Conservation (phyloP, 2,329 filamentous ascomycete species). For the Lasiodiplodia hormozganensis region DNA sequence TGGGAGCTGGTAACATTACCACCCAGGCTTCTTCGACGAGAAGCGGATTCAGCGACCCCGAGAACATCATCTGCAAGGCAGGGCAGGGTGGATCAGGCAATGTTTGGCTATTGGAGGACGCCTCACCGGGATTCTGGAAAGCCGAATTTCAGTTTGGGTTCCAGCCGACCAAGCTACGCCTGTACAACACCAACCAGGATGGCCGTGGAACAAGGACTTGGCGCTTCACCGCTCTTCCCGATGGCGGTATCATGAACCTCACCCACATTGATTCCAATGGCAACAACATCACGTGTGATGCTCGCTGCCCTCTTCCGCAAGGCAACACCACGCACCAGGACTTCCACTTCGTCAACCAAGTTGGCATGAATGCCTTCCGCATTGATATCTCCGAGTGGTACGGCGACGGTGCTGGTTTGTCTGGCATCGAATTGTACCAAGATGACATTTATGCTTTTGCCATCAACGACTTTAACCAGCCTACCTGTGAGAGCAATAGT, state of each 20-base stretch:
- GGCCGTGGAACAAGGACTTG: conserved; percentile 88
- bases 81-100: conserved; percentile 72
- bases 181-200: conserved; percentile 86
- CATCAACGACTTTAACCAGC: conserved; percentile 86
- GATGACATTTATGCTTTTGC: conserved; percentile 87
- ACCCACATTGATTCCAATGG: conserved; percentile 80
- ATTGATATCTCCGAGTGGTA: conserved; percentile 90
- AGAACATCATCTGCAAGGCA: conserved; percentile 82
- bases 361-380: conserved; percentile 87
- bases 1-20: conserved; percentile 77
- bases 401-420: conserved; percentile 81
- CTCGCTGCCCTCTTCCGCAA: conserved; percentile 79
- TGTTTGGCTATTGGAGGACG: conserved; percentile 82
- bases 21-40: conserved; percentile 67
- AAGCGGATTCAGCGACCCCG: conserved; percentile 74
- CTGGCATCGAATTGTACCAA: conserved; percentile 86
- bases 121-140: conserved; percentile 79
- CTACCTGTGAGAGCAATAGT: conserved; percentile 72
- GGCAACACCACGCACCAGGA: conserved; percentile 79
- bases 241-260: conserved; percentile 94
- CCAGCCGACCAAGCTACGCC: conserved; percentile 81
- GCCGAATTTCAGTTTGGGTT: conserved; percentile 85
- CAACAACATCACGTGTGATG: conserved; percentile 75
- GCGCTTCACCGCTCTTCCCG: conserved; percentile 82
- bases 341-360: conserved; percentile 89